A percentile compares a stretch with the other conserved stretches of the same genome.
These are phyloP conservation scores for Butyriboletus loyo DNA, from an alignment of 768 basidiomycete species.

Conservation along the genomic window DNA sequence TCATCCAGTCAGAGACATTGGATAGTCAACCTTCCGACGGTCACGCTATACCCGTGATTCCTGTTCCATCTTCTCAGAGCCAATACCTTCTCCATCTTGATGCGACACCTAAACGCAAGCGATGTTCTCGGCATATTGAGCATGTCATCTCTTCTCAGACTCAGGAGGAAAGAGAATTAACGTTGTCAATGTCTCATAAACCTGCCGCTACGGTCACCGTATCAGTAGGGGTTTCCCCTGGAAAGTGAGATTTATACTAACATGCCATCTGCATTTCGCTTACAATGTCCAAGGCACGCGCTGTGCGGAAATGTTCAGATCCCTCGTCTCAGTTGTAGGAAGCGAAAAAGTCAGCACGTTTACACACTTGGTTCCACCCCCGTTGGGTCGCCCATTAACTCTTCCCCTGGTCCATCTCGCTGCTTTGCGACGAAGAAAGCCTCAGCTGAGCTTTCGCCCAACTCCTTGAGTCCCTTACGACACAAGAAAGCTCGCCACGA, in stretches of 20 bases:
- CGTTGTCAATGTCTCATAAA: conserved; percentile 5
- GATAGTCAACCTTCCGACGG: conserved; percentile 1
- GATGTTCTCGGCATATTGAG: conserved; percentile 23
- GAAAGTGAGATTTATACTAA: conserved; percentile 16
- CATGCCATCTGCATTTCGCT: neutral
- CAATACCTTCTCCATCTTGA: conserved; percentile 32
- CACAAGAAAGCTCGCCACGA: neutral
- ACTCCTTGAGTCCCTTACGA: neutral
- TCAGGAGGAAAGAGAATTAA: conserved; percentile 31
- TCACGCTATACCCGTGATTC: conserved; percentile 7
- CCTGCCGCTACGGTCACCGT: neutral
- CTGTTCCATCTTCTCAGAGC: conserved; percentile 31
- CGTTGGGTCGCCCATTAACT: neutral
- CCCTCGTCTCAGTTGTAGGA: neutral
- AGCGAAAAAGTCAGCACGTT: neutral
- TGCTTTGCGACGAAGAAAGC: conserved; percentile 1
- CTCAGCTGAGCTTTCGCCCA: neutral
- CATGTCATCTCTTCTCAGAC: conserved; percentile 32
- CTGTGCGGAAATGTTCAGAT: neutral
- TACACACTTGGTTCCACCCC: conserved; percentile 2
- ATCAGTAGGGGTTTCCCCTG: neutral
- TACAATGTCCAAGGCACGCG: conserved; percentile 6
- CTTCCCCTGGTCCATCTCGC: neutral
- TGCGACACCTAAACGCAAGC: conserved; percentile 35
- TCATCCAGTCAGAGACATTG: neutral